These are phyloP conservation scores for Eimeria falciformis DNA, from an alignment of 169 alveolate genomes.

Conservation along the genomic window DNA sequence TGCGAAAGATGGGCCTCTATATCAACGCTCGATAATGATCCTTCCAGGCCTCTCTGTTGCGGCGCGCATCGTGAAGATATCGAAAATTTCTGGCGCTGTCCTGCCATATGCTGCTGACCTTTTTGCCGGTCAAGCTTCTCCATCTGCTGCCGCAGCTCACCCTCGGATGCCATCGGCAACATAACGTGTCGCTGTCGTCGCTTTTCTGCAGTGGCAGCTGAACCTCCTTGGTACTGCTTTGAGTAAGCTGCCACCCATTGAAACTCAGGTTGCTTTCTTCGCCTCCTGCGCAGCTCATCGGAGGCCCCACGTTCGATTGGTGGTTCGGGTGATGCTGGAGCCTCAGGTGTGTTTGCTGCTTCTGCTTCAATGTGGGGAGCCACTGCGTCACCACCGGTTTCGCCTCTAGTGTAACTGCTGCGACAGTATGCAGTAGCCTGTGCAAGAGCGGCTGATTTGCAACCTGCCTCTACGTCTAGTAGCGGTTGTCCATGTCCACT, in stretches of 20 bases:
- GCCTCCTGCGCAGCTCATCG: not conserved
- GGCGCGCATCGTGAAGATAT: not conserved
- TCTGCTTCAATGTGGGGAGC: not conserved
- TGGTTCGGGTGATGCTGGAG: not conserved
- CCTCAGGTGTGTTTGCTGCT: not conserved
- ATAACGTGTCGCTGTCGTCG: conserved; percentile 24
- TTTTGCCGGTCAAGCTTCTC: too few relatives aligned
- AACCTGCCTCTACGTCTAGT: not conserved
- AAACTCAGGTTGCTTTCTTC: not conserved
- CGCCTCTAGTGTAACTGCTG: conserved; percentile 45
- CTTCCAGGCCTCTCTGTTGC: not conserved
- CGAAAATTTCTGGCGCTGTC: not conserved
- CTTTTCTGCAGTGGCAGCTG: not conserved
- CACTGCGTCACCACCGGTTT: conserved; percentile 14
- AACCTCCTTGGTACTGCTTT: not conserved
- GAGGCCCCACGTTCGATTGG: not conserved
- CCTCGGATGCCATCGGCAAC: not conserved
- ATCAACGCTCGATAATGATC: not conserved
- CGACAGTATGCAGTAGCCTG: not conserved
- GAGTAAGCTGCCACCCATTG: conserved; percentile 61
- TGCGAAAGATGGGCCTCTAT: conserved; percentile 23
- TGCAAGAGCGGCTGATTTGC: not conserved
- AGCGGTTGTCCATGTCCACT: not conserved
- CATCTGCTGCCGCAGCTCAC: not conserved
- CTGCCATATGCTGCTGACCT: not conserved